Evolutionary conservation across 345 rosid genomes (phyloP).

Genomic region (Populus tremula): DNA sequence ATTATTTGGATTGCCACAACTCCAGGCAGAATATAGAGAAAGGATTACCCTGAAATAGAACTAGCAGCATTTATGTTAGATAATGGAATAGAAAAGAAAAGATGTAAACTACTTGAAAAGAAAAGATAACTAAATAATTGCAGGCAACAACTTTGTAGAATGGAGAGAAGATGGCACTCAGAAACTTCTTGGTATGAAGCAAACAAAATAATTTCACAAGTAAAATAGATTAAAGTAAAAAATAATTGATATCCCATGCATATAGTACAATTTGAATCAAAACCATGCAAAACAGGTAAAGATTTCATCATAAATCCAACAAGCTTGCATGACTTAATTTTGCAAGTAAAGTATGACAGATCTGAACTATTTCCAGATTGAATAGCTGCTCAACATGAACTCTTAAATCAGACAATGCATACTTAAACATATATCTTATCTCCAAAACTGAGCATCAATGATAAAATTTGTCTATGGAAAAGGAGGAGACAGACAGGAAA

Average conservation of each 20-base stretch:
- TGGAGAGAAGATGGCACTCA: not conserved
- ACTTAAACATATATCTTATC: no score
- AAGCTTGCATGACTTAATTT: no score
- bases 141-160: not conserved
- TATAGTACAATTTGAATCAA: not conserved
- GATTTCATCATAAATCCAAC: no score
- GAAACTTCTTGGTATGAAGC: not conserved
- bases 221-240: not conserved
- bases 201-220: slow-evolving; percentile 8
- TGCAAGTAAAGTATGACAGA: not conserved
- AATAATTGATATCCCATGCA: not conserved
- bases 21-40: slow-evolving; percentile 24
- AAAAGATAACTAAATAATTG: slow-evolving; percentile 8
- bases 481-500: not conserved
- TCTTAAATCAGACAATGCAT: no score
- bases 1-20: slow-evolving; percentile 30
- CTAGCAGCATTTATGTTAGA: slow-evolving; percentile 14
- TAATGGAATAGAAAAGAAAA: not conserved
- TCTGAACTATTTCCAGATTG: not conserved
- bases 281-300: not conserved
- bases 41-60: slow-evolving; percentile 28
- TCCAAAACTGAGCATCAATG: not conserved
- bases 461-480: no score
- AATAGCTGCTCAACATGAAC: not conserved
- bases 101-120: not conserved